Conservation (phyloP, 169 alveolate species). For the Plasmodium gallinaceum region DNA sequence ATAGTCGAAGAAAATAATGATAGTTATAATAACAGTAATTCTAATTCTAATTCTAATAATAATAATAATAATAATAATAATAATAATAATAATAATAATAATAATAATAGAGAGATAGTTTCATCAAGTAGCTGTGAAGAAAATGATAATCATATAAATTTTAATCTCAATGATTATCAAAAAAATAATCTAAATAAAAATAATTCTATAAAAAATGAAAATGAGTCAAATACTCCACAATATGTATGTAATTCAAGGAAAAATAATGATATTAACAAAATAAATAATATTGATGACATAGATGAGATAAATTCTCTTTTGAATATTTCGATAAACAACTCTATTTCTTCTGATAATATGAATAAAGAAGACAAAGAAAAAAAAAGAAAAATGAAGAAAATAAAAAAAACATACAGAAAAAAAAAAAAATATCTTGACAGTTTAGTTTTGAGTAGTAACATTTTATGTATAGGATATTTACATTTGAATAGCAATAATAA, state of each 20-base stretch:
- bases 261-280: not conserved
- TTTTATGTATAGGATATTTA: constrained; percentile 58
- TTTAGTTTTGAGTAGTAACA: constrained; percentile 58
- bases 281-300: constrained; percentile 6
- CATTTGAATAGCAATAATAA: constrained; percentile 62
- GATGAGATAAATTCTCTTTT: constrained; percentile 25
- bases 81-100: not conserved
- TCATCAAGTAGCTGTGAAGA: not conserved
- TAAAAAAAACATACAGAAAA: constrained; percentile 2
- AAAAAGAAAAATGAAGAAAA: not conserved
- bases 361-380: not conserved
- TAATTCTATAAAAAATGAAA: not conserved
- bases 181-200: not conserved
- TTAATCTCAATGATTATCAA: not conserved
- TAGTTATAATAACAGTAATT: not conserved
- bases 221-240: too few species aligned
- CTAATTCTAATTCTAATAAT: not conserved
- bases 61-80: not conserved
- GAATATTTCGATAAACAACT: constrained; percentile 18
- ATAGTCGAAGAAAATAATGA: not conserved
- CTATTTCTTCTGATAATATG: constrained; percentile 12
- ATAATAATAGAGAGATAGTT: not conserved
- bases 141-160: not conserved
- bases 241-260: not conserved
- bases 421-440: constrained; percentile 44